phyloP scores from a whole-genome alignment of 139 green algal species.

The Tetradesmus obliquus region DNA sequence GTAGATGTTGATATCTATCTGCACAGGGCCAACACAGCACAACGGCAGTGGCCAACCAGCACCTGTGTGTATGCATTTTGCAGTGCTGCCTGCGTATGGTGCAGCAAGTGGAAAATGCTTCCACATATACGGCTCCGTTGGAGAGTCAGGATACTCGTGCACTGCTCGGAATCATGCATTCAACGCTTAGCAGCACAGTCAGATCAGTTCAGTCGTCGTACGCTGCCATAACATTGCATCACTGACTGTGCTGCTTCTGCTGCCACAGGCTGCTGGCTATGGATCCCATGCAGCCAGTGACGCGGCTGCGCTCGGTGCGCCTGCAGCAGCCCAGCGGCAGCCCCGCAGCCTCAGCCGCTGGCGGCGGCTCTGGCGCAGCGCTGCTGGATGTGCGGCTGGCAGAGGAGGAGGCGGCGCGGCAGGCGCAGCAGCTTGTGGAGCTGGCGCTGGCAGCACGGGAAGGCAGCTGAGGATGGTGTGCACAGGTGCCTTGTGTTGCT shows the following conservation, averaged over 20 bases:
- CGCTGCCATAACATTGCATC: not conserved
- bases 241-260: not conserved
- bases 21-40: not conserved
- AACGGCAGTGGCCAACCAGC: not conserved
- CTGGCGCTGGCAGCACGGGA: not conserved
- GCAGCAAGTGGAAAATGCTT: not conserved
- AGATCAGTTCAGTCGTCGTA: too few relatives aligned
- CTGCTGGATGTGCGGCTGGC: not conserved
- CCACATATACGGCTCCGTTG: too few relatives aligned
- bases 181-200: too few relatives aligned
- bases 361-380: not conserved
- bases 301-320: not conserved
- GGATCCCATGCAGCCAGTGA: not conserved
- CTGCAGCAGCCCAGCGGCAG: slow-evolving; percentile 3
- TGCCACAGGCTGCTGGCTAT: not conserved
- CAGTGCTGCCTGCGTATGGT: not conserved
- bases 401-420: not conserved
- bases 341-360: not conserved
- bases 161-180: too few relatives aligned
- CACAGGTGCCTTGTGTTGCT: not conserved
- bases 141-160: too few relatives aligned
- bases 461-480: not conserved
- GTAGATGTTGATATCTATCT: not conserved
- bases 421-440: not conserved
- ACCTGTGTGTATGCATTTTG: not conserved